These are phyloP conservation scores for Debaryomyces udenii DNA, from an alignment of 1,139 yeast species.

Conservation along the genomic window DNA sequence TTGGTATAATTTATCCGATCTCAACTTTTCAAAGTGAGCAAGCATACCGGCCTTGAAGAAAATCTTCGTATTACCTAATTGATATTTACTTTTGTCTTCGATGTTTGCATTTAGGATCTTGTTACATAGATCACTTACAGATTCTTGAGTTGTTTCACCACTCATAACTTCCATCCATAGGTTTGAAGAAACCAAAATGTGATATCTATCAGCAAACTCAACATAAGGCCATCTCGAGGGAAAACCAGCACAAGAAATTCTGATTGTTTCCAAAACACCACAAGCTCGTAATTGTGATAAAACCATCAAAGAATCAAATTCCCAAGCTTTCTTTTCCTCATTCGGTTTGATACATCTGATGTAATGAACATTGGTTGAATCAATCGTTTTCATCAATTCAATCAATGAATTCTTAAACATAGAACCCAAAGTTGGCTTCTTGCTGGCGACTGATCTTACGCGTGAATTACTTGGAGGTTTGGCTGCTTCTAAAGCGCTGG, in stretches of 20 bases:
- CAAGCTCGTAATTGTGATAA: constrained; percentile 94
- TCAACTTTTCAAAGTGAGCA: constrained; percentile 85
- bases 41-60: constrained; percentile 96
- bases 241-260: constrained; percentile 97
- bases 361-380: constrained; percentile 93
- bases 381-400: constrained; percentile 89
- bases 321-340: constrained; percentile 93
- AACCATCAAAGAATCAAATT: constrained; percentile 94
- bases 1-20: constrained; percentile 73
- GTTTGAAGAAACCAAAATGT: constrained; percentile 72
- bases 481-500: constrained; percentile 56
- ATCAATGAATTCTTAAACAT: constrained; percentile 91
- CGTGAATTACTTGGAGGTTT: constrained; percentile 42
- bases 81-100: constrained; percentile 70
- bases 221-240: constrained; percentile 96
- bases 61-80: constrained; percentile 85
- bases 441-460: constrained; percentile 43
- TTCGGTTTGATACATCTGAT: constrained; percentile 98
- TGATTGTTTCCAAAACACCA: constrained; percentile 96
- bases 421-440: constrained; percentile 93
- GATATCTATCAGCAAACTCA: constrained; percentile 90
- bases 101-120: constrained; percentile 66
- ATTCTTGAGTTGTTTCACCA: constrained; percentile 56
- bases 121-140: constrained; percentile 66
- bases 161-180: constrained; percentile 68